Conservation (phyloP, 257 asterid genomes). For the Anisodus tanguticus region DNA sequence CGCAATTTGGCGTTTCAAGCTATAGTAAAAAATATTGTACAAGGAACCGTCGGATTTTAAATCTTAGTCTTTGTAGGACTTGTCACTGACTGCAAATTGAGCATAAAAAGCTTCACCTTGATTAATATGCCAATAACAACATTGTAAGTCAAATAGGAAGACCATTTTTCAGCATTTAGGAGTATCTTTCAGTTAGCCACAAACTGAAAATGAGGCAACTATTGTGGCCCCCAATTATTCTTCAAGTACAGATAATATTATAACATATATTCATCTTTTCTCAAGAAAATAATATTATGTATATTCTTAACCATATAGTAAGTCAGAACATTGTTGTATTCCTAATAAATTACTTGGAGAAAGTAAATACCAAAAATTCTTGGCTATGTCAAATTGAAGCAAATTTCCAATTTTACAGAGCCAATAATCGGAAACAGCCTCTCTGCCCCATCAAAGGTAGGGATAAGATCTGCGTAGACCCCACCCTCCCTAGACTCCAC, state of each 20-base stretch:
- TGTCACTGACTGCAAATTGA: not conserved
- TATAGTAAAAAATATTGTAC: not conserved
- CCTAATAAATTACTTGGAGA: not conserved
- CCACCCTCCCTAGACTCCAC: too few relatives aligned
- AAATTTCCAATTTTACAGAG: too few relatives aligned
- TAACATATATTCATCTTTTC: not conserved
- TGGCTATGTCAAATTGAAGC: not conserved
- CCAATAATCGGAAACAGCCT: too few relatives aligned
- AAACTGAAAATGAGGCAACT: not conserved
- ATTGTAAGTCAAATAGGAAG: not conserved
- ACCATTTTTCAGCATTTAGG: not conserved
- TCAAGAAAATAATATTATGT: not conserved
- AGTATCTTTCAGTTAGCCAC: slow-evolving; percentile 12
- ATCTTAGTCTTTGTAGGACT: not conserved
- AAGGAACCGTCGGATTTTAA: not conserved
- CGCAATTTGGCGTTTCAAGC: not conserved
- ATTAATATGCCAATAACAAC: not conserved
- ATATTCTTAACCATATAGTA: not conserved
- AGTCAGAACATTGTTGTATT: not conserved
- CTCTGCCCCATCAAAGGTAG: too few relatives aligned
- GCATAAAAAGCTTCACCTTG: not conserved
- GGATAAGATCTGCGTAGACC: too few relatives aligned
- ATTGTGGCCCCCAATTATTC: not conserved
- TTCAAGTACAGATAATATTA: not conserved
- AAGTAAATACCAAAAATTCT: not conserved